These are phyloP conservation scores for Penicillium pancosmium DNA, from an alignment of 495 filamentous ascomycete genomes.

Conservation along the genomic window DNA sequence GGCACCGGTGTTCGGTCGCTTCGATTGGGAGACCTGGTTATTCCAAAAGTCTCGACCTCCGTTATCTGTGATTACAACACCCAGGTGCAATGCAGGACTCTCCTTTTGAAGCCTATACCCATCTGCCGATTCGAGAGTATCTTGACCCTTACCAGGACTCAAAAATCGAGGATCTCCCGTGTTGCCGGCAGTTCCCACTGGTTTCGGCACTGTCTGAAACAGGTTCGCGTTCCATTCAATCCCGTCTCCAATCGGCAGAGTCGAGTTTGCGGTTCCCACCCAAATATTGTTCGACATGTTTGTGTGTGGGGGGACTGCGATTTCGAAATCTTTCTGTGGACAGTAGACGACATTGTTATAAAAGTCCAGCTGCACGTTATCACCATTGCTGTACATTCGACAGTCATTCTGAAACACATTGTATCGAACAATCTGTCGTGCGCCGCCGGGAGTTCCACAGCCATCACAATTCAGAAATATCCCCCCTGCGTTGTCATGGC, in stretches of 20 bases:
- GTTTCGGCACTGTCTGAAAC: constrained; percentile 9
- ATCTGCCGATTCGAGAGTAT: constrained; percentile 7
- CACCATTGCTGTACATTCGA: constrained; percentile 16
- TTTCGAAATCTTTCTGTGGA: constrained; percentile 14
- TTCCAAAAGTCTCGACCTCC: constrained; percentile 14
- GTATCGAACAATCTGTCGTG: constrained; percentile 16
- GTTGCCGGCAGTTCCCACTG: neutral
- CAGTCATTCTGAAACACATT: constrained; percentile 17
- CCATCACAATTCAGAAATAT: constrained; percentile 18
- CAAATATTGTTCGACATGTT: constrained; percentile 17
- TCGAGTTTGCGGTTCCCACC: constrained; percentile 14
- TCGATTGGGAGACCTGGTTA: neutral
- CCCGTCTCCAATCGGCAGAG: constrained; percentile 4
- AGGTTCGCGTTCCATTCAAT: constrained; percentile 12
- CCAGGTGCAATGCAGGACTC: constrained; percentile 2
- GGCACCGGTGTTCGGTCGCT: constrained; percentile 6
- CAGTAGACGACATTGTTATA: constrained; percentile 18
- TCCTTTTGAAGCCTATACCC: constrained; percentile 3
- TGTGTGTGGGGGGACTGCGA: constrained; percentile 7
- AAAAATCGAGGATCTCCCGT: constrained; percentile 3
- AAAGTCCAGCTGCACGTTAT: constrained; percentile 9
- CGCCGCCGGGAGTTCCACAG: constrained; percentile 13
- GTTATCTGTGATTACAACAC: constrained; percentile 2
- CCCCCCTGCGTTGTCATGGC: constrained; percentile 15
- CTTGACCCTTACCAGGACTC: constrained; percentile 1